Evolutionary conservation across 805 yeast species (phyloP).

Genomic region (Ogataea wickerhamii): DNA sequence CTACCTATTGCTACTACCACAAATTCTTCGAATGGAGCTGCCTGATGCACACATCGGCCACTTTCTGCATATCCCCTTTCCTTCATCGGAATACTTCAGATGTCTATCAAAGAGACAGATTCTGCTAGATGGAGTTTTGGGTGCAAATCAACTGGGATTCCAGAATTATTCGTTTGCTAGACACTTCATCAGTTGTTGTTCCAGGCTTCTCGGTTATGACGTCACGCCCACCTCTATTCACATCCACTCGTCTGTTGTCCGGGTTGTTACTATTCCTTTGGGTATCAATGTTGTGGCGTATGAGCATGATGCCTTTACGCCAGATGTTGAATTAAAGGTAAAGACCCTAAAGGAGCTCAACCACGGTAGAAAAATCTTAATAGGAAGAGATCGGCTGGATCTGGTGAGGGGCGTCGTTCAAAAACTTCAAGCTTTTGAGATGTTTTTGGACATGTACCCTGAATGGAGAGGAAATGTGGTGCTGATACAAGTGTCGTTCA

Average conservation of each 20-base stretch:
- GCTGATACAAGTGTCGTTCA: constrained; percentile 86
- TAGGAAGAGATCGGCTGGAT: constrained; percentile 93
- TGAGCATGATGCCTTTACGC: constrained; percentile 55
- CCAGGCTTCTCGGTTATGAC: constrained; percentile 83
- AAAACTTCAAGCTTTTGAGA: constrained; percentile 86
- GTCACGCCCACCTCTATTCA: constrained; percentile 52
- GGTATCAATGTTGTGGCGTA: constrained; percentile 80
- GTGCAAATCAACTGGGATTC: constrained; percentile 81
- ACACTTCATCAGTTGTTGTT: constrained; percentile 87
- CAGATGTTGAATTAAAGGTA: constrained; percentile 58
- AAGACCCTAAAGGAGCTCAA: constrained; percentile 60
- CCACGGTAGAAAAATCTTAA: constrained; percentile 68
- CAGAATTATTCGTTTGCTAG: constrained; percentile 84
- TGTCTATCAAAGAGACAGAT: constrained; percentile 80
- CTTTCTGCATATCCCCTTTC: constrained; percentile 89
- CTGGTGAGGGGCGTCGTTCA: constrained; percentile 91
- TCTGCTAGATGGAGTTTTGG: constrained; percentile 85
- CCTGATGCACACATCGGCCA: constrained; percentile 74
- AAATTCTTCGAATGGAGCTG: constrained; percentile 70
- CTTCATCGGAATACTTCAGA: constrained; percentile 89
- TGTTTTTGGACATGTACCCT: constrained; percentile 85
- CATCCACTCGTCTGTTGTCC: constrained; percentile 74
- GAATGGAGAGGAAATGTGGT: constrained; percentile 83
- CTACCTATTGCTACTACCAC: constrained; percentile 77
- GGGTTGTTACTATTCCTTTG: constrained; percentile 75